A percentile compares a stretch with the other conserved stretches of the same genome.
Conservation (phyloP, 306 rosid genomes). For the Pterocarpus macrocarpus region DNA sequence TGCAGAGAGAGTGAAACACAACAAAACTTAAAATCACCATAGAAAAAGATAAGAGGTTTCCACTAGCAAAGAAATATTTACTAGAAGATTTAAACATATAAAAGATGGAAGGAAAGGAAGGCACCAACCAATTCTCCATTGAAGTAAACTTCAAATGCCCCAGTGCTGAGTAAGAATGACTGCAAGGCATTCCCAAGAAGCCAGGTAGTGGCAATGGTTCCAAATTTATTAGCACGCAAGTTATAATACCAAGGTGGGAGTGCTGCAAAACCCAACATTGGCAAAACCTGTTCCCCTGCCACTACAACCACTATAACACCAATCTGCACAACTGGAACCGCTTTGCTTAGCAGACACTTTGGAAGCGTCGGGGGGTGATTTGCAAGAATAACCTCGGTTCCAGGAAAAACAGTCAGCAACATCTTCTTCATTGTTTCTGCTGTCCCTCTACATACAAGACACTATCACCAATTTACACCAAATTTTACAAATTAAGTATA, state of each 20-base stretch:
- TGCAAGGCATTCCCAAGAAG: constrained; percentile 85
- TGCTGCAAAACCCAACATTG: constrained; percentile 64
- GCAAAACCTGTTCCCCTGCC: constrained; percentile 80
- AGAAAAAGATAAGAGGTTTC: constrained; percentile 28
- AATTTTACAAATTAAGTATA: background rate
- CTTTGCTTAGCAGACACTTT: constrained; percentile 74
- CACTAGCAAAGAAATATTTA: constrained; percentile 11
- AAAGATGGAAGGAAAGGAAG: constrained; percentile 14
- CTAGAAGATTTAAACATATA: background rate
- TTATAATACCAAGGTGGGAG: constrained; percentile 79
- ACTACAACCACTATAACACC: constrained; percentile 68
- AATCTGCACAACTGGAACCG: constrained; percentile 74
- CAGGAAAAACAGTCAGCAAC: constrained; percentile 74
- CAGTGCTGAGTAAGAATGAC: constrained; percentile 84
- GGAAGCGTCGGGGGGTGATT: constrained; percentile 74
- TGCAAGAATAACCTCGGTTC: constrained; percentile 66
- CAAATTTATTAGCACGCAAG: constrained; percentile 78
- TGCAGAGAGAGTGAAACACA: constrained; percentile 9
- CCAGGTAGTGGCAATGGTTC: constrained; percentile 77
- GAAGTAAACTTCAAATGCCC: constrained; percentile 82
- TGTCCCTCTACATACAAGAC: constrained; percentile 64
- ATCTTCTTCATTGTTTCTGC: constrained; percentile 71
- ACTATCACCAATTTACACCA: constrained; percentile 26
- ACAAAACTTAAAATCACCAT: background rate
- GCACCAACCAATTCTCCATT: constrained; percentile 78